Base-by-base conservation (phyloP, 176 grass and related monocot species). In the Rhipidocladum racemiflorum region DNA sequence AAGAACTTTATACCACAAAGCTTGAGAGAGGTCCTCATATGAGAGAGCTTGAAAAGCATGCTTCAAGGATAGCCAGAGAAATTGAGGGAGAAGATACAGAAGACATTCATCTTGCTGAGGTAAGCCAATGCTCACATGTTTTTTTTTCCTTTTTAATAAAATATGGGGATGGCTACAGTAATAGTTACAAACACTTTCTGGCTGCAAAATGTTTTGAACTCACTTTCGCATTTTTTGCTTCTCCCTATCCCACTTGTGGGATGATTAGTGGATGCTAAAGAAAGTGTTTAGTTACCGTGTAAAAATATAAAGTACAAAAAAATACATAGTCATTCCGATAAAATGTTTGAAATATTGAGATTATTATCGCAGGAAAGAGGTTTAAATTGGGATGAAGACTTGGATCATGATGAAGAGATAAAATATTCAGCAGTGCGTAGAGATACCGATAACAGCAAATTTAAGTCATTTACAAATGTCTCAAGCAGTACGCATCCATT, bases 1-100 rank as follows among this genome's bases (percentile, higher is more conserved):
- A 99, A 90, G 97, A 99, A 79, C 78, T 99, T 70, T 99, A 99
- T 80, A 99, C 97, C 28, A 99, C 97, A 53, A 99, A 96, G 80
- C 92, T 99, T 87, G 91, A 93, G 85, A 95, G 76, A 89, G 93
- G 97, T 79, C 93, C 93, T 76, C 93, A 88, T 74, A 99, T 91
- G 91, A 96, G 80, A 90, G 93, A 96, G 4, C 76, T 99, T 83
- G 97, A 99, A 92, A 95, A 84, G 25, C 86, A 54, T 61, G 97
- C 97, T 84, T 89, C 83, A 75, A 93, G 85, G 85, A 75, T 99
- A 88, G 97, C 97, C 63, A 88, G 87, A 87, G 97, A 99, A 90
- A 99, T 99, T 70, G 93, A 96, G 80, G 91, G 89, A 45, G 93
- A 99, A 91, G 93, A 94, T 61, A 93, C 97, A 49, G 84, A 88